Percentiles rank a stretch among this genome's conserved stretches.
Conservation (phyloP, 495 filamentous ascomycete genomes). For the Parathielavia hyrcaniae region DNA sequence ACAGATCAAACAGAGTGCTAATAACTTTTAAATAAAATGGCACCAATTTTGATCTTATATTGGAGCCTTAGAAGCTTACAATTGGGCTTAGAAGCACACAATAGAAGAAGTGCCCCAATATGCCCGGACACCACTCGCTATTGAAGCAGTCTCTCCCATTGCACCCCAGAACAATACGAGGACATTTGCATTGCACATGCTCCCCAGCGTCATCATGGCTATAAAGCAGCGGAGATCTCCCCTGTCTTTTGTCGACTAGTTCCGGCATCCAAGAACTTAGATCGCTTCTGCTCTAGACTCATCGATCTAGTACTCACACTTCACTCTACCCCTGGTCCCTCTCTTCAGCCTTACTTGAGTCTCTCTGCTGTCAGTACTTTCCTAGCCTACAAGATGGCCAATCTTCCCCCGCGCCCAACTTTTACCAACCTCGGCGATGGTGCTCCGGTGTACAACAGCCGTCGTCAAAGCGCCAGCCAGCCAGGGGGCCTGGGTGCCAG, state of each 20-base stretch:
- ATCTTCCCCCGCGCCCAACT: conserved; percentile 1
- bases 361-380: too few species aligned
- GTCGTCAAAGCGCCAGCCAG: neutral
- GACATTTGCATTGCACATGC: neutral
- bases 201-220: neutral
- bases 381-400: neutral
- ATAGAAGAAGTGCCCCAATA: neutral
- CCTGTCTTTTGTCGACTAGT: neutral
- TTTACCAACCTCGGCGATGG: conserved; percentile 8
- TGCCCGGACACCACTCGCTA: neutral
- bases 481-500: neutral
- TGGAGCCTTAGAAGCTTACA: neutral
- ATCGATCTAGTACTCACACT: too few species aligned
- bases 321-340: neutral
- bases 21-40: too few species aligned
- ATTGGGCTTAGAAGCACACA: neutral
- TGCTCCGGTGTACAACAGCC: neutral
- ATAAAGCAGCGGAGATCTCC: neutral
- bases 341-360: too few species aligned
- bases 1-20: too few species aligned
- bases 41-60: too few species aligned
- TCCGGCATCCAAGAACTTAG: neutral
- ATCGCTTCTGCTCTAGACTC: neutral
- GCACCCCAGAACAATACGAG: neutral
- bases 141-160: neutral